These are phyloP conservation scores for Pleurotus djamor DNA, from an alignment of 768 basidiomycete genomes.

Conservation along the genomic window DNA sequence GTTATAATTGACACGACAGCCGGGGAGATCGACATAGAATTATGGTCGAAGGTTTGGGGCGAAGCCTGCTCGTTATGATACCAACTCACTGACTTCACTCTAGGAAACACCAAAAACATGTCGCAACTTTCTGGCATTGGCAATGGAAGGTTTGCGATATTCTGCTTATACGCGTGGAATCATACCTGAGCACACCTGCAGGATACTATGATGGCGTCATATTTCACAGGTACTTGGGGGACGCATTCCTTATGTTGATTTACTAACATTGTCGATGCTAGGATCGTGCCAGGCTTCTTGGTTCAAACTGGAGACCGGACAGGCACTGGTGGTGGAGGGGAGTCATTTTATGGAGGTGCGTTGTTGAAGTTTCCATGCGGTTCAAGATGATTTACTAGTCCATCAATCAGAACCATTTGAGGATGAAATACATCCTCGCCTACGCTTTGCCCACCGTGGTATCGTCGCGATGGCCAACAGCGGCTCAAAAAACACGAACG, in stretches of 20 bases:
- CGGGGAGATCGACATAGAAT: slow-evolving; percentile 85
- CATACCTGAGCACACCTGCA: slow-evolving; percentile 23
- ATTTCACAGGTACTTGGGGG: slow-evolving; percentile 71
- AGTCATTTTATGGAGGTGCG: slow-evolving; percentile 90
- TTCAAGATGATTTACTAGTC: background rate
- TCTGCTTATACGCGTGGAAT: slow-evolving; percentile 10
- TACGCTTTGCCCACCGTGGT: slow-evolving; percentile 89
- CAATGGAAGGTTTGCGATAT: slow-evolving; percentile 77
- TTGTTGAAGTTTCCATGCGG: background rate
- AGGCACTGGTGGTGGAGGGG: slow-evolving; percentile 88
- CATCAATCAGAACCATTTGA: slow-evolving; percentile 76
- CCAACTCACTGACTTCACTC: background rate
- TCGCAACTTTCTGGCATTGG: slow-evolving; percentile 84
- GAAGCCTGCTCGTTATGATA: background rate
- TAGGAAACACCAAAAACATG: slow-evolving; percentile 95
- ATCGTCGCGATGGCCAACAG: slow-evolving; percentile 94
- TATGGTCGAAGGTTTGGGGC: slow-evolving; percentile 94
- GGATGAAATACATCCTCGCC: slow-evolving; percentile 90
- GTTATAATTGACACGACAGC: slow-evolving; percentile 88
- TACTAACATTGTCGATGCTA: slow-evolving; percentile 17
- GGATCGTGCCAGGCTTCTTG: slow-evolving; percentile 88
- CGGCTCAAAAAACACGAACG: slow-evolving; percentile 84
- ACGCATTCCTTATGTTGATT: background rate
- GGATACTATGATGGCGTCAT: slow-evolving; percentile 97
- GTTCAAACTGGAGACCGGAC: slow-evolving; percentile 95